Conservation (phyloP, 106 monocot species). For the Ottelia alismoides region DNA sequence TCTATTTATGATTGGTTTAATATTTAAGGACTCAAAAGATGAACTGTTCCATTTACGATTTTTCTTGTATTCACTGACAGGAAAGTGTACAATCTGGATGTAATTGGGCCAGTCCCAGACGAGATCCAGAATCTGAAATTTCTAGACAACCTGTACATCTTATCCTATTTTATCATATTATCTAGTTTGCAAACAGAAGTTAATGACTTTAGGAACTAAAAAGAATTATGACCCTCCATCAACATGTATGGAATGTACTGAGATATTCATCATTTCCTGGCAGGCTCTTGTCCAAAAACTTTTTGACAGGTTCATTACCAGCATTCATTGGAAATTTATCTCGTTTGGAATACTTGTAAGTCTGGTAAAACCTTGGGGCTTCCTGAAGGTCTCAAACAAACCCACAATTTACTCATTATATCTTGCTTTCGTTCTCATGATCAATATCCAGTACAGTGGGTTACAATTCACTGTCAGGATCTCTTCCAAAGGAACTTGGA, state of each 20-base stretch:
- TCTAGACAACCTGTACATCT: slow-evolving; percentile 3
- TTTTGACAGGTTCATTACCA: slow-evolving; percentile 7
- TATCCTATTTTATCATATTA: too few species aligned
- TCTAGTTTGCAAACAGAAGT: too few species aligned
- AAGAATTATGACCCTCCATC: too few species aligned
- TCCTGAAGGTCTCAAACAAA: too few species aligned
- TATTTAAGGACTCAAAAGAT: too few species aligned
- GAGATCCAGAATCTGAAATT: slow-evolving; percentile 5
- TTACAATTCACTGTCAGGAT: not conserved
- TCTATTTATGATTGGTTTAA: too few species aligned
- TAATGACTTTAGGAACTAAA: too few species aligned
- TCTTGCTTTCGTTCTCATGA: not conserved
- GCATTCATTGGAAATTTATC: slow-evolving; percentile 8
- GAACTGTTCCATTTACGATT: too few species aligned
- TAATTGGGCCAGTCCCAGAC: slow-evolving; percentile 5
- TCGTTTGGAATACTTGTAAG: slow-evolving; percentile 4
- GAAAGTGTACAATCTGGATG: slow-evolving; percentile 6
- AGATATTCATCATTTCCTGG: not conserved
- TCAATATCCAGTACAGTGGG: not conserved
- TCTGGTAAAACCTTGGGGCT: not conserved
- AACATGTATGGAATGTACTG: not conserved
- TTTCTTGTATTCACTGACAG: too few species aligned
- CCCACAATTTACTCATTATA: not conserved
- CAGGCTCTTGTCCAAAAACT: slow-evolving; percentile 6
- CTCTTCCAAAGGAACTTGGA: slow-evolving; percentile 7